Conservation (phyloP, 2,329 filamentous ascomycete species). For the Fusarium camptoceras region DNA sequence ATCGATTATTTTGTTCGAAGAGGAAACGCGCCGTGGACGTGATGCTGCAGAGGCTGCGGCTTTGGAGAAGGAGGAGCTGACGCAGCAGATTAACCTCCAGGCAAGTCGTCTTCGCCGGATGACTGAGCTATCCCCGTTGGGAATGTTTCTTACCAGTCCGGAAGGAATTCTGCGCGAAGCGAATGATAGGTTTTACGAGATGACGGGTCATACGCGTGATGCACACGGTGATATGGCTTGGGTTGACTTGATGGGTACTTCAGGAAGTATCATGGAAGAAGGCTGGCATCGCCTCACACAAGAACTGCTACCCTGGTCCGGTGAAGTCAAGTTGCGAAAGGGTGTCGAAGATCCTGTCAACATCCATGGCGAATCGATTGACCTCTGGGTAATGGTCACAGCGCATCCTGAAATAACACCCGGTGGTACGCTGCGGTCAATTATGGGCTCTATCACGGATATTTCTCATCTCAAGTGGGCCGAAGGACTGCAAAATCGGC, state of each 20-base stretch:
- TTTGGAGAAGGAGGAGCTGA: slow-evolving; percentile 50
- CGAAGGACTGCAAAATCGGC: slow-evolving; percentile 52
- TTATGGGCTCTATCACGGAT: slow-evolving; percentile 58
- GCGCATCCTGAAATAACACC: slow-evolving; percentile 50
- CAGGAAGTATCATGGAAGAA: slow-evolving; percentile 47
- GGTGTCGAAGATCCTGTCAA: slow-evolving; percentile 5
- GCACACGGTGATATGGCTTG: slow-evolving; percentile 56
- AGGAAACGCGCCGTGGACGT: slow-evolving; percentile 67
- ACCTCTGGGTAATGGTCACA: slow-evolving; percentile 58
- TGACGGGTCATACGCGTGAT: slow-evolving; percentile 57
- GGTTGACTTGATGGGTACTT: slow-evolving; percentile 55
- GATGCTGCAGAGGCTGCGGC: slow-evolving; percentile 52
- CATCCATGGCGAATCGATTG: slow-evolving; percentile 51
- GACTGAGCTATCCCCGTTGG: slow-evolving; percentile 53
- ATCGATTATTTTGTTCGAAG: slow-evolving; percentile 73
- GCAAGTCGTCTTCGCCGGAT: slow-evolving; percentile 53
- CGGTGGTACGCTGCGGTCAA: slow-evolving; percentile 51
- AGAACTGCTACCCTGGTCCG: slow-evolving; percentile 52
- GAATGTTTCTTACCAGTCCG: slow-evolving; percentile 55
- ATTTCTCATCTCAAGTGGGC: slow-evolving; percentile 60
- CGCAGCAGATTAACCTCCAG: slow-evolving; percentile 52
- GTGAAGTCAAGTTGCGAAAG: slow-evolving; percentile 58
- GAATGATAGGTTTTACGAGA: slow-evolving; percentile 61
- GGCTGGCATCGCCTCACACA: slow-evolving; percentile 55
- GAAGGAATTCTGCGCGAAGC: slow-evolving; percentile 57